Percentiles rank a stretch among this genome's conserved stretches.
These are phyloP conservation scores for Luffa acutangula DNA, from an alignment of 306 rosid genomes.

Conservation along the genomic window DNA sequence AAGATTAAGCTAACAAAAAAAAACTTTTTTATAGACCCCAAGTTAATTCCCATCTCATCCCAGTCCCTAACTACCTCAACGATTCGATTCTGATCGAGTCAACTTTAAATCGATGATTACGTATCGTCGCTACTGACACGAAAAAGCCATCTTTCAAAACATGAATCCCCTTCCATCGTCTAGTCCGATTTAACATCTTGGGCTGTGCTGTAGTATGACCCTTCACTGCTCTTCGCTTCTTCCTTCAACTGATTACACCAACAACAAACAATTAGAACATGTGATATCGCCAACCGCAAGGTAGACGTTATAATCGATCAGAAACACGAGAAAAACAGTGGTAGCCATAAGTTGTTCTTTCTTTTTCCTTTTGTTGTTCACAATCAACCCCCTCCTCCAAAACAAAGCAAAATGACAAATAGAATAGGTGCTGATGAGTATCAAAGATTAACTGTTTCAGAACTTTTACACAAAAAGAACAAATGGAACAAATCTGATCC, in stretches of 20 bases:
- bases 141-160: conserved; percentile 13
- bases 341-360: not conserved
- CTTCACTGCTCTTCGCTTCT: conserved; percentile 34
- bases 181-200: conserved; percentile 42
- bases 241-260: conserved; percentile 60
- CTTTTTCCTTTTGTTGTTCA: not conserved
- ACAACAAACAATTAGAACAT: conserved; percentile 5
- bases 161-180: conserved; percentile 9
- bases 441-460: not conserved
- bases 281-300: not conserved
- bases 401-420: not conserved
- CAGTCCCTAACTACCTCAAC: not conserved
- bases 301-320: not conserved
- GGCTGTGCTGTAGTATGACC: conserved; percentile 20
- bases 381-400: not conserved
- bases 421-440: not conserved
- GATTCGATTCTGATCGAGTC: not conserved
- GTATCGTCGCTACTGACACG: not conserved
- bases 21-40: not conserved
- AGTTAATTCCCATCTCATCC: not conserved
- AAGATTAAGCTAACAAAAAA: not conserved
- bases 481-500: not conserved
- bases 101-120: not conserved
- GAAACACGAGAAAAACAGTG: not conserved
- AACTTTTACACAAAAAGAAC: not conserved